Base-by-base conservation (phyloP, 345 rosid species). In the Populus tremula region DNA sequence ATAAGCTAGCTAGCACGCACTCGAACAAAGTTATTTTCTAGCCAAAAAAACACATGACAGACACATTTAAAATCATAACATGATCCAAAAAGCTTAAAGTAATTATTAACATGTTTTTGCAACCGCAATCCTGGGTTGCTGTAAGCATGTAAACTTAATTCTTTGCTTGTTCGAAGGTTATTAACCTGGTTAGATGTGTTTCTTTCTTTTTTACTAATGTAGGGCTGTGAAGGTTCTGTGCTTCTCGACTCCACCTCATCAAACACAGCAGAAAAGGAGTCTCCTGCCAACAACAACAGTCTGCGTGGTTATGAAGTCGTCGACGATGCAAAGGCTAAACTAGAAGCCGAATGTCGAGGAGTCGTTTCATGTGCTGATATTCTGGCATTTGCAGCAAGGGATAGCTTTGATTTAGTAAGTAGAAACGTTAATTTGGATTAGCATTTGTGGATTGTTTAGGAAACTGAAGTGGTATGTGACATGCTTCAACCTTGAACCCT, bases 201-300 rank as follows among this genome's bases (percentile, higher is more conserved):
- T 71, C 25, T 66, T 11, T 9, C n/a, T 54, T 20, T 25, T 14
- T 62, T 18, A 8, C 27, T 13, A 4, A 27, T 21, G 2, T 20
- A 88, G 90, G 91, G 93, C 14, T 90, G 93, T 59, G 93, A 88
- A 10, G 93, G 77, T 11, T 89, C 94, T 0, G 82, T 89, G 69
- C 85, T 89, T 53, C 74, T 87, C 0, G 84, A 85, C 63, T 88
- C 92, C 16, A 87, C 89, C 17, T 18, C 88, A 2, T 74, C 89
- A 38, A 85, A 82, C 85, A 75, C 47, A 33, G 87, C 92, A 7
- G 92, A 90, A 75, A 90, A 86, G 74, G 90, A 90, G 75, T 82
- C 88, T 59, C 79, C 87, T 0, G 68, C 69, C 1, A 88, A 89
- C 73, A 81, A 84, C 39, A 87, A 87, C 0, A 87, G 89, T 72